Percentiles rank a stretch among this genome's conserved stretches.
Evolutionary conservation across 768 basidiomycete species (phyloP).

Genomic region (Suillus cothurnatus): DNA sequence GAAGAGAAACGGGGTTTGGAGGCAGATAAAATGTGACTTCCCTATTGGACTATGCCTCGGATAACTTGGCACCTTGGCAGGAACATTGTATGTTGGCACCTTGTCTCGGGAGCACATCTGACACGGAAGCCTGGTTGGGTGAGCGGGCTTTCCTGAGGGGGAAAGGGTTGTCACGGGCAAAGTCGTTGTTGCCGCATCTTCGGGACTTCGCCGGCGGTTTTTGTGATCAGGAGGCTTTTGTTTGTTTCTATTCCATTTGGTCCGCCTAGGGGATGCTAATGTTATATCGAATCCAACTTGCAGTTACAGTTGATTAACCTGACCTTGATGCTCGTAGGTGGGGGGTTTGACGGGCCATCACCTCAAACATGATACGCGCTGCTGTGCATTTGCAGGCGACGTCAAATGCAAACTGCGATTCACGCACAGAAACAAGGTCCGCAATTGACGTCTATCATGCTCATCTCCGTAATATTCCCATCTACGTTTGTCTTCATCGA

Average conservation of each 20-base stretch:
- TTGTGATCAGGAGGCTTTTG: not conserved
- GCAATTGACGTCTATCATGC: not conserved
- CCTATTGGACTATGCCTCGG: not conserved
- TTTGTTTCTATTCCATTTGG: not conserved
- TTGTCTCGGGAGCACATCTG: not conserved
- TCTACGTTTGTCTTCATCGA: not conserved
- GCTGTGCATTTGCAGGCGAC: not conserved
- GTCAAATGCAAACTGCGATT: not conserved
- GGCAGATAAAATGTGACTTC: not conserved
- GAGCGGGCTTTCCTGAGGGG: not conserved
- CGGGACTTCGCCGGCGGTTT: not conserved
- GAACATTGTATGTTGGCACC: slow-evolving; percentile 23
- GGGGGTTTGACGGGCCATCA: not conserved
- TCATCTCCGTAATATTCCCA: not conserved
- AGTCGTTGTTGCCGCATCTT: not conserved
- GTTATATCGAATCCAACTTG: not conserved
- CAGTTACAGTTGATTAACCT: not conserved
- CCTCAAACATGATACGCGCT: not conserved
- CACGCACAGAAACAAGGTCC: not conserved
- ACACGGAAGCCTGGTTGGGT: slow-evolving; percentile 17
- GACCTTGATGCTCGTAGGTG: not conserved
- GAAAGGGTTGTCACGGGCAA: not conserved
- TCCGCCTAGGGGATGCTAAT: not conserved
- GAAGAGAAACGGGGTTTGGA: not conserved
- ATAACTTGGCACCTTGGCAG: slow-evolving; percentile 17